Evolutionary conservation across 495 filamentous ascomycete species (phyloP).

Genomic region (Penicillium ucsense): DNA sequence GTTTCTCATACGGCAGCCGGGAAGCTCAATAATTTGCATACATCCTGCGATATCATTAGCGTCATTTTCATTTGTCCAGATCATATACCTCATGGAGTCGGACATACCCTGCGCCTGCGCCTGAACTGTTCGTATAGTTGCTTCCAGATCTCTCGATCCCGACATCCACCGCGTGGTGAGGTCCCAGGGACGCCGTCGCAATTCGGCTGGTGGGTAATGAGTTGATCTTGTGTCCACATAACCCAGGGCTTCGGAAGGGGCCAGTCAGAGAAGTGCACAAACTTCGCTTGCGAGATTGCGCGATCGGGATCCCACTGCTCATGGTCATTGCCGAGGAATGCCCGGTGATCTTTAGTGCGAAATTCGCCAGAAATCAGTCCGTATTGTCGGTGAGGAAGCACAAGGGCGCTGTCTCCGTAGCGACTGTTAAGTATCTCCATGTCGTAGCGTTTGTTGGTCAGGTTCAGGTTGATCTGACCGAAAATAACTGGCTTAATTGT

Average conservation of each 20-base stretch:
- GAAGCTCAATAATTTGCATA: too few relatives aligned
- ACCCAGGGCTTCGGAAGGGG: constrained; percentile 76
- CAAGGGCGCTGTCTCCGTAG: constrained; percentile 55
- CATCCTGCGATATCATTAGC: too few relatives aligned
- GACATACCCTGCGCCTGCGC: constrained; percentile 46
- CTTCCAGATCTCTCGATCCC: constrained; percentile 59
- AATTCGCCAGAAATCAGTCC: constrained; percentile 65
- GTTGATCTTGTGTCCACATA: constrained; percentile 44
- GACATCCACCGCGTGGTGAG: constrained; percentile 43
- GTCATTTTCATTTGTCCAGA: too few relatives aligned
- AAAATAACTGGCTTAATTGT: constrained; percentile 15
- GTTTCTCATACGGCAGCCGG: too few relatives aligned
- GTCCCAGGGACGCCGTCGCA: constrained; percentile 42
- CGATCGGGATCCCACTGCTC: constrained; percentile 61
- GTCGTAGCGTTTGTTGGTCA: constrained; percentile 42
- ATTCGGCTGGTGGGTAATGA: constrained; percentile 49
- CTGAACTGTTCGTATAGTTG: constrained; percentile 62
- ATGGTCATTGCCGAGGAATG: constrained; percentile 52
- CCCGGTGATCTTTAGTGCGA: constrained; percentile 45
- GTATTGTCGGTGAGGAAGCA: constrained; percentile 69
- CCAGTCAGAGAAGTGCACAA: constrained; percentile 77
- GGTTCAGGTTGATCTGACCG: constrained; percentile 25
- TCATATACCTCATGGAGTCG: neutral
- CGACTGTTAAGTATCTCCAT: constrained; percentile 69
- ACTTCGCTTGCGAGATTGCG: constrained; percentile 56